phyloP scores from a whole-genome alignment of 139 green algal species.

The Volvox africanus region DNA sequence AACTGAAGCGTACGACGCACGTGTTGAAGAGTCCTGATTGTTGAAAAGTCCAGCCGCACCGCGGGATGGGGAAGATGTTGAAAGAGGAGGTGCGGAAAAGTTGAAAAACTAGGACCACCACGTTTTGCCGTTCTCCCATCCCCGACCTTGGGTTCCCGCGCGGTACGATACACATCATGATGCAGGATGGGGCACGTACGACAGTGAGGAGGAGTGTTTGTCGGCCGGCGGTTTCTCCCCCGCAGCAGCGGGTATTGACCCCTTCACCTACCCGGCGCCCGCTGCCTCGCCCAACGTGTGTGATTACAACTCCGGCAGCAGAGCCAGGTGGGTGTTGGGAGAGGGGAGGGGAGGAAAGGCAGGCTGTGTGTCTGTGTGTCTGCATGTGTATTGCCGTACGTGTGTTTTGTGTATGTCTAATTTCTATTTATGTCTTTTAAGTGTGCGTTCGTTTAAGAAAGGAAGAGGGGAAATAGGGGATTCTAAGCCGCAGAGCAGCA shows the following conservation, averaged over 20 bases:
- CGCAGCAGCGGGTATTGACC: conserved; percentile 35
- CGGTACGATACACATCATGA: neutral
- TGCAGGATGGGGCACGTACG: conserved; percentile 36
- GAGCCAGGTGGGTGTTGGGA: neutral
- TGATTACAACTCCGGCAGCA: conserved; percentile 18
- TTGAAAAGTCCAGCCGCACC: neutral
- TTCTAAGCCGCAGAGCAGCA: no score
- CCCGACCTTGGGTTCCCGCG: no score
- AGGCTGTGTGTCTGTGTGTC: neutral
- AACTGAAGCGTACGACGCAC: neutral
- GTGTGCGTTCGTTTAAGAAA: no score
- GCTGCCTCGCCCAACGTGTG: neutral
- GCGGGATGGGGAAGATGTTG: no score
- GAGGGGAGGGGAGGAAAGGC: neutral
- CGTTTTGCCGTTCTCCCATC: no score
- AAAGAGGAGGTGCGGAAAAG: no score
- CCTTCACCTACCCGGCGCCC: conserved; percentile 37
- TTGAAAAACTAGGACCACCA: neutral
- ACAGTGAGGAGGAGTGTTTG: conserved; percentile 1
- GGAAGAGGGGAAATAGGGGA: no score
- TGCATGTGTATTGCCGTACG: no score
- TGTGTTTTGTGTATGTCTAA: no score
- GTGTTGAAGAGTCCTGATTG: no score
- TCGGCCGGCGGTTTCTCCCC: conserved; percentile 27
- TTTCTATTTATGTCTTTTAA: no score